These are phyloP conservation scores for Globisporangium cylindrosporum DNA, from an alignment of 352 stramenopile species.

Conservation along the genomic window DNA sequence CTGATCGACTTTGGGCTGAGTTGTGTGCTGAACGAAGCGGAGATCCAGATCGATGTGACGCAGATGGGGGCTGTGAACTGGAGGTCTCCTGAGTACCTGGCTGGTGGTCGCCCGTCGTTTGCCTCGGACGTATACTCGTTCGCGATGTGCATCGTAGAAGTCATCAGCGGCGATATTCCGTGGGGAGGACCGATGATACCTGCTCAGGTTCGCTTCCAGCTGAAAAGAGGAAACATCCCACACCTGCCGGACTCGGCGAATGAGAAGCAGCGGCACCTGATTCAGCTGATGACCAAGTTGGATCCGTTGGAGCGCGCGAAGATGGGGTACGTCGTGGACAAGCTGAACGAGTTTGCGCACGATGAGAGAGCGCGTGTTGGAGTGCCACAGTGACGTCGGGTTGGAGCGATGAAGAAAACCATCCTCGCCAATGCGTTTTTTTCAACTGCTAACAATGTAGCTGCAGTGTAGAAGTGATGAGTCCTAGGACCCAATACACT, in stretches of 20 bases:
- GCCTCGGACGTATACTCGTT: slow-evolving; percentile 5
- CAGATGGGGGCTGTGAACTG: neutral
- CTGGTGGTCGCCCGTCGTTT: neutral
- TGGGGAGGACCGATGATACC: neutral
- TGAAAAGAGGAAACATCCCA: neutral
- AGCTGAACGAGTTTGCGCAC: neutral
- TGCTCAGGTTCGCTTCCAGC: neutral
- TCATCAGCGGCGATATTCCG: neutral
- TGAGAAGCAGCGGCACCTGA: neutral
- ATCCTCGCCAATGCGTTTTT: too few relatives aligned
- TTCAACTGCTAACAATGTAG: too few relatives aligned
- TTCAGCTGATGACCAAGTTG: neutral
- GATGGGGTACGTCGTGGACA: neutral
- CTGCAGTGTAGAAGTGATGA: too few relatives aligned
- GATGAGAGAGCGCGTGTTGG: neutral
- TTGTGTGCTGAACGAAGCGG: neutral
- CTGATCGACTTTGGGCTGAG: slow-evolving; percentile 26
- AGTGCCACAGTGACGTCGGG: neutral
- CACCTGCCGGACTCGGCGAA: neutral
- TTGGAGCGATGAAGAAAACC: neutral
- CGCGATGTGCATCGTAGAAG: neutral
- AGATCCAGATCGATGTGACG: neutral
- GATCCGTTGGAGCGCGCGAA: neutral
- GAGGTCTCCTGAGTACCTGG: neutral
- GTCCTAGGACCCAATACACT: too few relatives aligned